Base-by-base conservation (phyloP, 768 basidiomycete species). In the Suillus paluster region DNA sequence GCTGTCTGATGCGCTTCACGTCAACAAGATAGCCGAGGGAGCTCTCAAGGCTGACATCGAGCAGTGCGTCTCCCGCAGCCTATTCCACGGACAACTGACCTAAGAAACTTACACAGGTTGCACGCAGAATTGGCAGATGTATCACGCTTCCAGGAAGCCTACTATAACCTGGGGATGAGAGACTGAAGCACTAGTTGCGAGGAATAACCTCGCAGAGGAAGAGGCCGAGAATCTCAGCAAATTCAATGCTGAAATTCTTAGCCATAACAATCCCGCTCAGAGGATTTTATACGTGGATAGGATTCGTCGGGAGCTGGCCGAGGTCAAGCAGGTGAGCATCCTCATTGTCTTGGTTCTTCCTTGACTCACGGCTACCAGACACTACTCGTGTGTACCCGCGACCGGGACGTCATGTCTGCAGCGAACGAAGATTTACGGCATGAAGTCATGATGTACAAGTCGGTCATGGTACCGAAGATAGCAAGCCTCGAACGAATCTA, bases 251-350 rank as follows among this genome's bases (percentile, higher is more conserved):
- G 87, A 95, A 71, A 90, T 97, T 61, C 77, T 95, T 19, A 86
- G 92, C 0, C 94, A 96, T 70, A 82, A 84, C 38, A 95, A 96
- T 70, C 91, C 92, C 10, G 86, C 87, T 2, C 95, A 97, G 74
- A 85, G 87, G 62, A 94, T 97, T 68, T 80, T 87, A 72, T 96
- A 97, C 67, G 87, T 97, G 17, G 95, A 96, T 62, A 83, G 87
- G 58, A 86, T 97, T 57, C 83, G 95, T 39, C 79, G 83, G 60
- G 94, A 97, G 71, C 77, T 96, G 54, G 86, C 92, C 3, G 88
- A 93, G 59, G 81, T 84, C 6, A 94, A 94, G 73, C 90, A 92
- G 75, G 94, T 92, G 63, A 62, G 88, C 6, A 25, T 77, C 30
- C 25, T 27, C 44, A n/a, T 38, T 21, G n/a, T 61, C 9, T n/a